Base-by-base conservation (phyloP, 2,329 filamentous ascomycete genomes). In the Cylindrodendrum hubeiense region DNA sequence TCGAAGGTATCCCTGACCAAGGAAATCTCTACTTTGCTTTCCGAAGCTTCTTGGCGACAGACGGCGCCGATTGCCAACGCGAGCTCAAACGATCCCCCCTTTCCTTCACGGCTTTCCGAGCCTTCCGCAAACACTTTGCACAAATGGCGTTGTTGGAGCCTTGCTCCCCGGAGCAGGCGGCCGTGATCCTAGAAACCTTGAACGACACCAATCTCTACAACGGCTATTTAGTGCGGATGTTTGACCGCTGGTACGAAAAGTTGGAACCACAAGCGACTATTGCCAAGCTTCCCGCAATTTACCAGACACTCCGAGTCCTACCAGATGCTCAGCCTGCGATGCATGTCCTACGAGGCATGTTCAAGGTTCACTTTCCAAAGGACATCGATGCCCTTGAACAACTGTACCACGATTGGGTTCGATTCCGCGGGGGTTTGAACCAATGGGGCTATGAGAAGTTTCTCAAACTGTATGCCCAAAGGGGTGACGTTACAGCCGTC, bases 381-480 rank as follows among this genome's bases (percentile, higher is more conserved):
- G 73, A 84, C 63, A 71, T 78, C 9, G 73, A 75, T 2, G 84
- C 81, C 15, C 76, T 88, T 53, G 81, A 86, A 56, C 74, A 81
- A 49, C 71, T 89, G 2, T 82, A 83, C 67, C 73, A 79, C 10
- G 87, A 89, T 68, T 89, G 84, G 83, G 76, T 83, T 58, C 76
- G 66, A 26, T 76, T 78, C 28, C 79, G 82, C 58, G 78, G 76
- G 2, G 75, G 70, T 2, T 77, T 87, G 34, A 80, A 82, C 44
- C 73, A 76, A 59, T 81, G 81, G 75, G 84, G 80, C 0, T 88
- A 82, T 64, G 81, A 83, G 62, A 84, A 80, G 68, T 86, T 81
- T 63, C 76, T 88, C 57, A 79, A 78, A 4, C 84, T 86, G 44
- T 84, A 87, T 66, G 84, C 86, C 15, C 65, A 73, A 8, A 76